Conservation (phyloP, 2,329 filamentous ascomycete species). For the Chaetomiaceae sp. region DNA sequence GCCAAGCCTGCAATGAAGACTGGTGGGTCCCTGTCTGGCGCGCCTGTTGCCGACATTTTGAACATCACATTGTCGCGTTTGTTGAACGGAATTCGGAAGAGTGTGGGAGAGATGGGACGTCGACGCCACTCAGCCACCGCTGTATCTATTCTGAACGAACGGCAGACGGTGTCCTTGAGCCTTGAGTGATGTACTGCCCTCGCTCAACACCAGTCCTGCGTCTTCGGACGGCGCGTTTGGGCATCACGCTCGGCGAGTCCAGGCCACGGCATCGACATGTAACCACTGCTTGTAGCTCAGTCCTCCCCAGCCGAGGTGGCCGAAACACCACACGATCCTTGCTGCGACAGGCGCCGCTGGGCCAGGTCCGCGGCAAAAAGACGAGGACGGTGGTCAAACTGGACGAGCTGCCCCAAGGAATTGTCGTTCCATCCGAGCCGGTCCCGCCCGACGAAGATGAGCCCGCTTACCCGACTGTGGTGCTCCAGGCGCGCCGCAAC, state of each 20-base stretch:
- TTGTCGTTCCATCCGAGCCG: constrained; percentile 33
- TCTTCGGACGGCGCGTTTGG: constrained; percentile 21
- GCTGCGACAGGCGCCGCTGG: constrained; percentile 1
- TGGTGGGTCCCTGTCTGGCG: no score
- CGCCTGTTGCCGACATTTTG: constrained; percentile 2
- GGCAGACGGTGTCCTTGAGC: constrained; percentile 13
- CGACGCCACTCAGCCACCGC: constrained; percentile 3
- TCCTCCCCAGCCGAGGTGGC: background rate
- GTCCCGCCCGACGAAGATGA: constrained; percentile 33
- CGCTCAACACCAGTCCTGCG: constrained; percentile 18
- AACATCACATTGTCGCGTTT: constrained; percentile 15
- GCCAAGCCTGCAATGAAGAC: constrained; percentile 1
- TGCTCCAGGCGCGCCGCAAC: constrained; percentile 80
- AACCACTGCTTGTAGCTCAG: constrained; percentile 12
- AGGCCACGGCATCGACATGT: constrained; percentile 14
- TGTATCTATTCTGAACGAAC: background rate
- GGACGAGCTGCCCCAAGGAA: constrained; percentile 52
- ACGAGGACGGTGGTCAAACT: constrained; percentile 48
- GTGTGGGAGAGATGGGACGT: background rate
- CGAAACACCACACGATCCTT: background rate
- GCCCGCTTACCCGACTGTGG: constrained; percentile 72
- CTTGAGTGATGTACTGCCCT: constrained; percentile 23
- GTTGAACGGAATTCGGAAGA: constrained; percentile 3
- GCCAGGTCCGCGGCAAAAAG: constrained; percentile 45
- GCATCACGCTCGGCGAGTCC: constrained; percentile 20